Evolutionary conservation across 768 basidiomycete genomes (phyloP), one percentile per base, ranked within the genome.

Genomic region (Serendipita indica): DNA sequence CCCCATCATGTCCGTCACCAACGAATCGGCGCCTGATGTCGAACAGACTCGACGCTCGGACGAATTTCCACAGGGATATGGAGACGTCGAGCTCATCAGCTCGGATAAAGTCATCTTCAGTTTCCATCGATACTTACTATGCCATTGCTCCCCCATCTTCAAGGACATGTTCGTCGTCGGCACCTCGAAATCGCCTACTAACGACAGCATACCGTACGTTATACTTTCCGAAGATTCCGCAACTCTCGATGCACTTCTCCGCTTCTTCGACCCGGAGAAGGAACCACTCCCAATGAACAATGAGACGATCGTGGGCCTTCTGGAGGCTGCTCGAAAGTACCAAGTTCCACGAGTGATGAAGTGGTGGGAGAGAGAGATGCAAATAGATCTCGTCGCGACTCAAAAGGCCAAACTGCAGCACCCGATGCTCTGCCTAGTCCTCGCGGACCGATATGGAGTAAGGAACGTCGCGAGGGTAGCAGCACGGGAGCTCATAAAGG

Each of bases 101-200:
- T 32, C 56, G 14, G 16, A 34, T 34, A 33, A 13, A 7, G 25
- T 35, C 13, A 13, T 10, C 12, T 57, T 13, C 32, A 20, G 30
- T 33, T 20, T 34, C 56, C 25, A 14, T 10, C 7, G 13, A 34
- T 7, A 3, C 4, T 58, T 60, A 3, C 60, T 71, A 4, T 60
- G 59, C 37, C 57, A 67, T 25, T 57, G 69, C 14, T 70, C 68
- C 4, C 67, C 68, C 25, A 64, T 70, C 46, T 71, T 69, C 57
- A 62, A 68, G 33, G 60, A 61, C 18, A 69, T 71, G 68, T 71
- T 71, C 56, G 64, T 63, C 45, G 65, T 70, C 70, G 14, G 68
- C 37, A 22, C 63, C 67, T 1, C 56, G 58, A 3, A 58, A 52
- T 3, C 27, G 56, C 28, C 27, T 41, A 41, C 58, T 46, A 12